Base-by-base conservation (phyloP, 495 filamentous ascomycete species). In the Daldinia bambusicola region DNA sequence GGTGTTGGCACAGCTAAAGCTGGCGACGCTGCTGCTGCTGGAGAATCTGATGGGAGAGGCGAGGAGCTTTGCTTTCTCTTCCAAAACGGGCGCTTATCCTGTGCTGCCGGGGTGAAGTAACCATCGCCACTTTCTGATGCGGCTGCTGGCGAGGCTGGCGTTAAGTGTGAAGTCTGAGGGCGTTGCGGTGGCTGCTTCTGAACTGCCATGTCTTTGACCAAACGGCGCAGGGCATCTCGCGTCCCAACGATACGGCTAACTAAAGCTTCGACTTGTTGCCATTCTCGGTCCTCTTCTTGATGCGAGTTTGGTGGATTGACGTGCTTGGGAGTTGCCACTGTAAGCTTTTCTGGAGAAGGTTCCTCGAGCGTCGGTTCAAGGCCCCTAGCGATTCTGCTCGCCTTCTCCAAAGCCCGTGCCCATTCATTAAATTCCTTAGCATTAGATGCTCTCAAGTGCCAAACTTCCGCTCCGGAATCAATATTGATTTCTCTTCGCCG, bases 401-500 rank as follows among this genome's bases (percentile, higher is more conserved):
- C 94, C 67, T 84, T 88, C 77, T 98, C 94, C 32, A 99, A 78
- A 2, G 94, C 95, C 50, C 86, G 83, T 45, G 90, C 92, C 95
- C 95, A 99, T 1, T 90, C 90, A 20, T 82, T 84, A 79, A 97
- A 99, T 51, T 98, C 96, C 63, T 89, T 89, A 7, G 88, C 85
- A 69, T 91, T 95, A 30, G 84, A 85, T 22, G 95, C 93, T 67
- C 89, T 89, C n/a, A 99, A 84, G 82, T 98, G 95, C 95, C 95
- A 99, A 9, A 99, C 87, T 78, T 99, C 95, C 5, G 95, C 94
- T 0, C 95, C 95, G 0, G 96, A 98, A 74, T 99, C 95, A 55
- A 99, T 93, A 13, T 92, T 97, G 31, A 99, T 97, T 81, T 98
- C 94, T 55, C 93, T 87, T 48, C 91, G 86, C 74, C 89, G 88